phyloP scores from a whole-genome alignment of 768 basidiomycete genomes.

The Boletus huronensis region DNA sequence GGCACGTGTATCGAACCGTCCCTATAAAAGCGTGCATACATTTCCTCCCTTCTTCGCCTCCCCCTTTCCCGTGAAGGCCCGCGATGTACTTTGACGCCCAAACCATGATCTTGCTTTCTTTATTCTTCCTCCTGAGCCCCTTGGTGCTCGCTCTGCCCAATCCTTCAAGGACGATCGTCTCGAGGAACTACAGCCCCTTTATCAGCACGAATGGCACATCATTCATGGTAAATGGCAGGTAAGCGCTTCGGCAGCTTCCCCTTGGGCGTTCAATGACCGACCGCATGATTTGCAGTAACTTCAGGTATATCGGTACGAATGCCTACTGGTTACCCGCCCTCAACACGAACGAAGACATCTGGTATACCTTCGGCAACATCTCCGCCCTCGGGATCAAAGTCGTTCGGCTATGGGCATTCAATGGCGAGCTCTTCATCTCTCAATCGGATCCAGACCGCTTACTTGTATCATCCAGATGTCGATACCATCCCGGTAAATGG shows the following conservation, averaged over 20 bases:
- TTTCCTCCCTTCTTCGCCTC: not conserved
- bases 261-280: conserved; percentile 10
- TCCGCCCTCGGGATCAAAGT: conserved; percentile 53
- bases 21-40: conserved; percentile 17
- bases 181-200: conserved; percentile 38
- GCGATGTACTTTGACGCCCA: conserved; percentile 12
- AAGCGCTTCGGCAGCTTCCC: not conserved
- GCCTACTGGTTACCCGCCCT: conserved; percentile 64
- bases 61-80: not conserved
- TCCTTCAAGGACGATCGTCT: conserved; percentile 32
- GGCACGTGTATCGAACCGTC: conserved; percentile 14
- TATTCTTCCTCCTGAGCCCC: conserved; percentile 27
- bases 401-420: conserved; percentile 70
- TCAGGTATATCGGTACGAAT: conserved; percentile 53
- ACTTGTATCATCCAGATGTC: conserved; percentile 41
- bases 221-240: conserved; percentile 58
- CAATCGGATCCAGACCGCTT: not conserved
- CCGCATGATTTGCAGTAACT: conserved; percentile 32
- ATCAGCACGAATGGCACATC: conserved; percentile 42
- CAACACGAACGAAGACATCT: conserved; percentile 54
- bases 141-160: conserved; percentile 30
- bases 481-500: conserved; percentile 49
- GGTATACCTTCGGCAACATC: conserved; percentile 55
- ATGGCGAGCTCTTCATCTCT: conserved; percentile 39
- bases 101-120: conserved; percentile 37